A percentile compares a stretch with the other conserved stretches of the same genome.
Conservation (phyloP, 176 grass and related monocot species). For the Aechmea fasciata region DNA sequence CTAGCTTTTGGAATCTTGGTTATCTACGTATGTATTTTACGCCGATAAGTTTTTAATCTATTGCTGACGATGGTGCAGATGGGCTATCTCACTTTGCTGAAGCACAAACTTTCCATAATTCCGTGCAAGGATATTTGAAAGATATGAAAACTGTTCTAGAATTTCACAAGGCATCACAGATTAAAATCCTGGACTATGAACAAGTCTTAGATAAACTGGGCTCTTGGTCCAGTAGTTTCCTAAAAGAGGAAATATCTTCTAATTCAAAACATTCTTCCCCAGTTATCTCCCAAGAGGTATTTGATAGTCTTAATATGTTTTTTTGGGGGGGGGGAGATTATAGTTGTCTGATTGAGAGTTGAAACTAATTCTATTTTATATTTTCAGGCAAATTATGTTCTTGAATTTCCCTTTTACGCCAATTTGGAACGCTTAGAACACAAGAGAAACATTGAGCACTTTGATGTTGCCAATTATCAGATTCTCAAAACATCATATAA, state of each 20-base stretch:
- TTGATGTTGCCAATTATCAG: conserved; percentile 15
- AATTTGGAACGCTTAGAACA: conserved; percentile 65
- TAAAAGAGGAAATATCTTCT: conserved; percentile 33
- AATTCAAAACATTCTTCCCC: conserved; percentile 3
- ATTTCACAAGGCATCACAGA: conserved; percentile 71
- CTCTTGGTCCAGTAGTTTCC: conserved; percentile 49
- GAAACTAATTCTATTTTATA: background rate
- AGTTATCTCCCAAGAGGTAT: conserved; percentile 33
- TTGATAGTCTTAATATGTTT: background rate
- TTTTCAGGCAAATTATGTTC: conserved; percentile 50
- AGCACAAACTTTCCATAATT: conserved; percentile 28
- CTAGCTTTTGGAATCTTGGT: background rate
- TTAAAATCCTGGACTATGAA: conserved; percentile 41
- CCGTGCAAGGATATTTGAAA: conserved; percentile 59
- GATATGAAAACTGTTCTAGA: conserved; percentile 58
- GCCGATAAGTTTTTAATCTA: conserved; percentile 4
- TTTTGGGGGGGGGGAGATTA: background rate
- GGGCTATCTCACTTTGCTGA: conserved; percentile 35
- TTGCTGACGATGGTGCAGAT: conserved; percentile 26
- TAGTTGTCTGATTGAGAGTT: background rate
- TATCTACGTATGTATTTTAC: background rate
- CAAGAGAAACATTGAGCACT: conserved; percentile 62
- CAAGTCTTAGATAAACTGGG: conserved; percentile 45
- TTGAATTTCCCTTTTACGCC: conserved; percentile 55
- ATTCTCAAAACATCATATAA: conserved; percentile 39